Conservation (phyloP, 2,329 filamentous ascomycete genomes). For the Meredithiella fracta region DNA sequence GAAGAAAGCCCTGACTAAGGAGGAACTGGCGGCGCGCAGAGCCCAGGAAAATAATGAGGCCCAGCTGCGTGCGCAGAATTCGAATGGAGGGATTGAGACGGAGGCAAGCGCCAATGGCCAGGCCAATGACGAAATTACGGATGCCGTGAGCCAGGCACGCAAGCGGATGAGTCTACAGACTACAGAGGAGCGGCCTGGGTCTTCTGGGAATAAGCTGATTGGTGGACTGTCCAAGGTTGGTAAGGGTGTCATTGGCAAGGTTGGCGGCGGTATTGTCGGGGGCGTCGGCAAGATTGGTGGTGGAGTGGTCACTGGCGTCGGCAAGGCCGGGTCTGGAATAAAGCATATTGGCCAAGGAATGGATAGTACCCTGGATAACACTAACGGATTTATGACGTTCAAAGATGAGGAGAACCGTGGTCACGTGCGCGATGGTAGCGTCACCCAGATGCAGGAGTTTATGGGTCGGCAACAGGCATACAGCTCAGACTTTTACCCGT, state of each 20-base stretch:
- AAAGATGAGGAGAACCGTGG: too few relatives aligned
- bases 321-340: conserved; percentile 22
- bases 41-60: conserved; percentile 35
- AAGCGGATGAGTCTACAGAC: conserved; percentile 7
- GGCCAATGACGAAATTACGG: conserved; percentile 35
- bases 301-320: conserved; percentile 10
- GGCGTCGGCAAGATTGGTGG: conserved; percentile 10
- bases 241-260: conserved; percentile 8
- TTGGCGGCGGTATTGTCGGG: too few relatives aligned
- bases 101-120: conserved; percentile 24
- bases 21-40: conserved; percentile 31
- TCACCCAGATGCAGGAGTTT: too few relatives aligned
- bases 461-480: conserved; percentile 10
- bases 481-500: conserved; percentile 17
- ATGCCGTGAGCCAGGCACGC: conserved; percentile 26
- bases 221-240: conserved; percentile 20
- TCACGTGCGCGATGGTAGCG: too few relatives aligned
- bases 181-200: neutral
- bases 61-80: conserved; percentile 32
- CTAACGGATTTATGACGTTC: conserved; percentile 34
- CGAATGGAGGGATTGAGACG: conserved; percentile 31
- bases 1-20: conserved; percentile 33
- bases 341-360: conserved; percentile 31
- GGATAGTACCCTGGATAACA: conserved; percentile 36
- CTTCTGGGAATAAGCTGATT: conserved; percentile 20